Evolutionary conservation across 371 early-diverging fungal genomes (phyloP).

Genomic region (Syncephalastrum racemosum): DNA sequence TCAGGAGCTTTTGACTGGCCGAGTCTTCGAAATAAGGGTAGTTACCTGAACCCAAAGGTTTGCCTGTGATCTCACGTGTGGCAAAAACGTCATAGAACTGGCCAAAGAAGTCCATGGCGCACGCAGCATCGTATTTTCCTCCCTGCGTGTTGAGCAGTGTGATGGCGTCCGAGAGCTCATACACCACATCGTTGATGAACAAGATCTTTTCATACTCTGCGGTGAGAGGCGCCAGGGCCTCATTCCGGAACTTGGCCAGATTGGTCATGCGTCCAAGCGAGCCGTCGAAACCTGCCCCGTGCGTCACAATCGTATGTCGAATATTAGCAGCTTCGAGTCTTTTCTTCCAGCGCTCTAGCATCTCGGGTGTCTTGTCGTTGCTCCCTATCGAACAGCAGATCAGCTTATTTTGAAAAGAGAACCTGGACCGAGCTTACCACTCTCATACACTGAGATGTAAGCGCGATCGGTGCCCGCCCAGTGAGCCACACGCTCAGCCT

Average conservation of each 20-base stretch:
- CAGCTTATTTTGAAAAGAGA: not conserved
- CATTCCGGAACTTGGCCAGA: slow-evolving; percentile 28
- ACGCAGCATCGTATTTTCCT: slow-evolving; percentile 28
- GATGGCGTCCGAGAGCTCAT: slow-evolving; percentile 17
- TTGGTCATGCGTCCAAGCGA: not conserved
- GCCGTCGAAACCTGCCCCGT: slow-evolving; percentile 3
- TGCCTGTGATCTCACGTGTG: slow-evolving; percentile 23
- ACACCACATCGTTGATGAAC: slow-evolving; percentile 33
- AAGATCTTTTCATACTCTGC: slow-evolving; percentile 19
- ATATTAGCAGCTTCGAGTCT: slow-evolving; percentile 9
- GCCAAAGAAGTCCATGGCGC: slow-evolving; percentile 31
- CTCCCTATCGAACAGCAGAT: slow-evolving; percentile 16
- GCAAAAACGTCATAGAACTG: slow-evolving; percentile 31
- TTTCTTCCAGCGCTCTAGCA: slow-evolving; percentile 9
- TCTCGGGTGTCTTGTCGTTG: slow-evolving; percentile 16
- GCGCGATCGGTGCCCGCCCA: slow-evolving; percentile 20
- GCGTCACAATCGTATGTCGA: slow-evolving; percentile 15
- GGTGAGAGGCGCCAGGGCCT: slow-evolving; percentile 20
- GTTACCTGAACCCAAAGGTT: slow-evolving; percentile 24
- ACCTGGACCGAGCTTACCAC: slow-evolving; percentile 11
- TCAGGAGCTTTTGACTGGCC: slow-evolving; percentile 13
- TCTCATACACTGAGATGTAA: slow-evolving; percentile 31
- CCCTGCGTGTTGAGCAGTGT: slow-evolving; percentile 17
- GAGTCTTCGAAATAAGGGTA: slow-evolving; percentile 27
- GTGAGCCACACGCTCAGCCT: slow-evolving; percentile 16